Evolutionary conservation across 257 asterid species (phyloP), one percentile per base, ranked within the genome.

Genomic region (Przewalskia tangutica): DNA sequence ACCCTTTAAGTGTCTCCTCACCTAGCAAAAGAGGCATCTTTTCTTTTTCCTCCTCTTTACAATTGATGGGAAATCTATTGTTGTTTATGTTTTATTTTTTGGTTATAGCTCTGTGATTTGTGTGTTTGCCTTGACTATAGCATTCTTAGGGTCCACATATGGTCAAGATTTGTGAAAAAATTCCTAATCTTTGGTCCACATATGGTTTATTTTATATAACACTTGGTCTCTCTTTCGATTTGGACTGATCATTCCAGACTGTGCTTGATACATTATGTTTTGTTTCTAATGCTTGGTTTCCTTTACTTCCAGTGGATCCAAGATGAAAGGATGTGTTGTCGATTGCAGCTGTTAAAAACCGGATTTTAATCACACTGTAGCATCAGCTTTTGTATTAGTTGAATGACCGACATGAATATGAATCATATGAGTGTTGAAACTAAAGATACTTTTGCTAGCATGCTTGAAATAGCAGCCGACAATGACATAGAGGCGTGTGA

Each of bases 381-480:
- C 71, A 34, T 81, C 60, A 75, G 67, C 78, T 60, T 78, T 54
- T 77, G 68, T 56, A 79, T 48, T 59, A 23, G 67, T 51, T 34
- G 73, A 63, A 44, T 76, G 38, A 73, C 58, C 83, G 82, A 66
- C 86, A 87, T 88, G 95, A 87, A 81, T 67, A 63, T 76, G 80
- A 86, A 89, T 83, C 73, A 79, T 81, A 84, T 88, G 85, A 86
- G 87, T 16, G 85, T 86, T 76, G 90, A 91, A 86, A 87, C 90
- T 23, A 90, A 90, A 64, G 94, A 90, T 81, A 79, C 89, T 71
- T 89, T 85, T 54, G 84, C 88, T 44, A 87, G 91, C 88, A 82
- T 93, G 86, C 94, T 94, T 44, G 98, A 94, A 51, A 90, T 92
- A 60, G 97, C 95, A 1, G 97, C 98, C 80, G 90, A 90, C 88